phyloP scores from a whole-genome alignment of 768 basidiomycete genomes.

The Termitomyces sp. region DNA sequence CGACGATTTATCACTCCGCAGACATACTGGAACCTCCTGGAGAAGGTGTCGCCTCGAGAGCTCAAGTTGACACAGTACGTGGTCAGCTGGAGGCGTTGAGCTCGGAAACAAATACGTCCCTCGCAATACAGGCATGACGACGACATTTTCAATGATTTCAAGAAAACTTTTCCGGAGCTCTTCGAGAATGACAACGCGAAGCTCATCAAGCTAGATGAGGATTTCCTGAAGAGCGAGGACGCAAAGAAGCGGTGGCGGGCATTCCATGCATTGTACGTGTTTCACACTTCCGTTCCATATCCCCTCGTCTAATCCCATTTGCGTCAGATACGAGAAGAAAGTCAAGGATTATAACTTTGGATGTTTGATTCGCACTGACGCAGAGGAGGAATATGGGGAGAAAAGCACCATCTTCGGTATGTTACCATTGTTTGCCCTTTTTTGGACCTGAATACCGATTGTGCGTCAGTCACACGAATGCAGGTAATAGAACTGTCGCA shows the following conservation, averaged over 20 bases:
- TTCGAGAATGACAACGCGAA: constrained; percentile 43
- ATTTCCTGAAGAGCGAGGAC: constrained; percentile 83
- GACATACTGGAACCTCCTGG: constrained; percentile 95
- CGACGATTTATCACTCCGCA: constrained; percentile 26
- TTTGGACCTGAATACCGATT: constrained; percentile 5
- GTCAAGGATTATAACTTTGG: constrained; percentile 97
- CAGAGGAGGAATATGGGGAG: constrained; percentile 81
- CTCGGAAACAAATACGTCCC: background rate
- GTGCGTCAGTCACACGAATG: constrained; percentile 60
- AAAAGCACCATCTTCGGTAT: constrained; percentile 92
- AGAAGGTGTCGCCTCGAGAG: constrained; percentile 70
- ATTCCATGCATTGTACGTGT: constrained; percentile 69
- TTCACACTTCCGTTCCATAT: background rate
- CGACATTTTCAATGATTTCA: constrained; percentile 80
- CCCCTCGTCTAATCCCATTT: background rate
- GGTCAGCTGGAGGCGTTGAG: constrained; percentile 3
- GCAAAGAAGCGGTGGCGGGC: constrained; percentile 91
- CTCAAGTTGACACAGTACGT: constrained; percentile 81
- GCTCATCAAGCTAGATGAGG: constrained; percentile 71
- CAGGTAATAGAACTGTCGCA: constrained; percentile 36
- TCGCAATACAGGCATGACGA: constrained; percentile 67
- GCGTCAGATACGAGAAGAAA: constrained; percentile 77
- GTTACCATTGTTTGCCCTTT: background rate
- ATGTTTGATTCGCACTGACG: constrained; percentile 83
- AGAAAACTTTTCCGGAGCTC: constrained; percentile 80